A percentile compares a stretch with the other conserved stretches of the same genome.
Evolutionary conservation across 768 basidiomycete species (phyloP).

Genomic region (Podaxis sp.): DNA sequence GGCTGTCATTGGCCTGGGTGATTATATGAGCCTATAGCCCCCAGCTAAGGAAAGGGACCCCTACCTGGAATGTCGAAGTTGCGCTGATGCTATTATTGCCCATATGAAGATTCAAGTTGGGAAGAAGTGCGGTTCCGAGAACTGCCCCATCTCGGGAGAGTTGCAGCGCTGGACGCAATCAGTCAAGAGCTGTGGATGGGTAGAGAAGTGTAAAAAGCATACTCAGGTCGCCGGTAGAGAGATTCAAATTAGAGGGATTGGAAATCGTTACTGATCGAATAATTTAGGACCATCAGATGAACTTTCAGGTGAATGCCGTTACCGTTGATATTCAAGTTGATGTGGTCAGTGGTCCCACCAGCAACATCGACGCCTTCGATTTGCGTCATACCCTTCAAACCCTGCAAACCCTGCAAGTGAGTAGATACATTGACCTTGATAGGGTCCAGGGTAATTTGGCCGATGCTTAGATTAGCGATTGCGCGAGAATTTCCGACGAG

Average conservation of each 20-base stretch:
- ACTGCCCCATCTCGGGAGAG: constrained; percentile 49
- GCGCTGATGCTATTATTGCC: constrained; percentile 60
- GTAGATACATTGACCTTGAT: constrained; percentile 74
- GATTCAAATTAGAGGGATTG: constrained; percentile 69
- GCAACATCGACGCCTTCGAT: constrained; percentile 65
- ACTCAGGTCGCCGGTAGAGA: constrained; percentile 66
- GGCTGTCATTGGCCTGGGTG: constrained; percentile 56
- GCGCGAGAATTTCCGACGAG: constrained; percentile 62
- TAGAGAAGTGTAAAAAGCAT: constrained; percentile 23
- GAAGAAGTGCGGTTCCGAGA: constrained; percentile 62
- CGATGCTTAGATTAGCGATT: constrained; percentile 60
- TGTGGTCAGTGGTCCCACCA: constrained; percentile 59
- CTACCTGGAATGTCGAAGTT: constrained; percentile 51
- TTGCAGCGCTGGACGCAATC: constrained; percentile 45
- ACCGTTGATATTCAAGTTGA: constrained; percentile 63
- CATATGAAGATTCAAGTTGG: constrained; percentile 55
- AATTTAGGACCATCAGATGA: background rate
- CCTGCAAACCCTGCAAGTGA: constrained; percentile 56
- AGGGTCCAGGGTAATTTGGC: constrained; percentile 65
- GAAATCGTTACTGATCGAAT: constrained; percentile 48
- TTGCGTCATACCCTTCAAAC: constrained; percentile 53
- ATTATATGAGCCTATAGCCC: constrained; percentile 11
- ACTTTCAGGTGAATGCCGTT: constrained; percentile 15
- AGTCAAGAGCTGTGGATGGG: background rate
- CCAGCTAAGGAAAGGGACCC: constrained; percentile 11